These are phyloP conservation scores for Suhomyces choctaworum DNA, from an alignment of 1,139 yeast genomes.

Conservation along the genomic window DNA sequence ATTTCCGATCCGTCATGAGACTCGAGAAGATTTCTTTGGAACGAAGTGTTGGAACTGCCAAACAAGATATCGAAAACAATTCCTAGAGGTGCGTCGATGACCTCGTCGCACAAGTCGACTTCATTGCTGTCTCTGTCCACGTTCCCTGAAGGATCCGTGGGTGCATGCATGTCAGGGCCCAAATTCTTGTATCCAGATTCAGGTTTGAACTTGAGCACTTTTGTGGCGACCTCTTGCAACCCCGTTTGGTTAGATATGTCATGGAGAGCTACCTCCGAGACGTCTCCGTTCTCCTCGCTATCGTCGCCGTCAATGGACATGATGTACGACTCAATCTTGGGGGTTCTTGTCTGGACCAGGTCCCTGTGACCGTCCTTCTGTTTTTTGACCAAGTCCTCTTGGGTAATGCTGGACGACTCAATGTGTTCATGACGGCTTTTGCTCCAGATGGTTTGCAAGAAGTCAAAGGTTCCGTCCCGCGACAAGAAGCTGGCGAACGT, in stretches of 20 bases:
- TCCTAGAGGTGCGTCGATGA: constrained; percentile 50
- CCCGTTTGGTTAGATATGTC: not conserved
- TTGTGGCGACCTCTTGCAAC: constrained; percentile 10
- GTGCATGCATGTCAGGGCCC: constrained; percentile 44
- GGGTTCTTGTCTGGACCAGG: constrained; percentile 7
- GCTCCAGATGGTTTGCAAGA: constrained; percentile 64
- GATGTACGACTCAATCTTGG: constrained; percentile 22
- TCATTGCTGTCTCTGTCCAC: constrained; percentile 28
- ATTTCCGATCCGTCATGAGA: constrained; percentile 51
- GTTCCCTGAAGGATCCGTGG: constrained; percentile 27
- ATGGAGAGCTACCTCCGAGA: constrained; percentile 6
- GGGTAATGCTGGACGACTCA: constrained; percentile 12
- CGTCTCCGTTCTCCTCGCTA: constrained; percentile 16
- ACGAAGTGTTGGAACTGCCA: constrained; percentile 41
- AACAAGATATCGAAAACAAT: constrained; percentile 49
- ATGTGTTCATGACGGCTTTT: constrained; percentile 15
- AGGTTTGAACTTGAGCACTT: constrained; percentile 31
- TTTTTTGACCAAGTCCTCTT: constrained; percentile 15
- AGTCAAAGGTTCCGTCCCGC: constrained; percentile 73
- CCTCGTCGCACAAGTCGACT: constrained; percentile 35
- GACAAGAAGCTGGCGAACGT: constrained; percentile 86
- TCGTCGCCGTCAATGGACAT: constrained; percentile 30
- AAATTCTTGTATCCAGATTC: constrained; percentile 33
- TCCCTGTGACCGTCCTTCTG: constrained; percentile 2
- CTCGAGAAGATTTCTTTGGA: constrained; percentile 42